phyloP scores from a whole-genome alignment of 768 basidiomycete species.

The Coprinellus micaceus region DNA sequence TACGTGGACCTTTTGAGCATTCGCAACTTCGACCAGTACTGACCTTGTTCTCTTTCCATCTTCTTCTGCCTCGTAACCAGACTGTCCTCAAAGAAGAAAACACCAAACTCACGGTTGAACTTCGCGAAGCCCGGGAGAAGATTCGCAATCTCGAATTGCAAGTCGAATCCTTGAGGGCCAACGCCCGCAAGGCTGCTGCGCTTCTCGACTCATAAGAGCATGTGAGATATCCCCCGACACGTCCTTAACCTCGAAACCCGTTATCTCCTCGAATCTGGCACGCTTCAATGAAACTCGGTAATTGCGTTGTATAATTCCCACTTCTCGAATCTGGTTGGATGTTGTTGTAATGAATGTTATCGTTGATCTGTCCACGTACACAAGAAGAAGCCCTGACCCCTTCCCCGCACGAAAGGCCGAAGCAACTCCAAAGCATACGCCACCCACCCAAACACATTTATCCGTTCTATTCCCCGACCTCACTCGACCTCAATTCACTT shows the following conservation, averaged over 20 bases:
- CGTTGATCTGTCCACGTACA: neutral
- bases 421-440: neutral
- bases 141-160: conserved; percentile 83
- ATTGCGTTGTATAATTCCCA: neutral
- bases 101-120: conserved; percentile 53
- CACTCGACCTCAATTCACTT: too few species aligned
- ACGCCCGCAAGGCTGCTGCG: conserved; percentile 71
- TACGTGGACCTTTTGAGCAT: conserved; percentile 1
- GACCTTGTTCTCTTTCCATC: conserved; percentile 1
- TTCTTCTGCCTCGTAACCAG: conserved; percentile 5
- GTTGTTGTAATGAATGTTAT: conserved; percentile 2
- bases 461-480: neutral
- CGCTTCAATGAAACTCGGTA: conserved; percentile 2
- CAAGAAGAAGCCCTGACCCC: neutral
- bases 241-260: too few species aligned
- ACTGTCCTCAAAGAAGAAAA: conserved; percentile 52
- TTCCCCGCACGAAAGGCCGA: neutral
- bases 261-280: neutral
- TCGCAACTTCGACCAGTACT: neutral
- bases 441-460: neutral
- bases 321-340: neutral
- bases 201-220: conserved; percentile 32
- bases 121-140: conserved; percentile 76
- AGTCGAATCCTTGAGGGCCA: conserved; percentile 70
- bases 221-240: too few species aligned